These are phyloP conservation scores for Ascoidea rubescens DNA, from an alignment of 805 yeast genomes.

Conservation along the genomic window DNA sequence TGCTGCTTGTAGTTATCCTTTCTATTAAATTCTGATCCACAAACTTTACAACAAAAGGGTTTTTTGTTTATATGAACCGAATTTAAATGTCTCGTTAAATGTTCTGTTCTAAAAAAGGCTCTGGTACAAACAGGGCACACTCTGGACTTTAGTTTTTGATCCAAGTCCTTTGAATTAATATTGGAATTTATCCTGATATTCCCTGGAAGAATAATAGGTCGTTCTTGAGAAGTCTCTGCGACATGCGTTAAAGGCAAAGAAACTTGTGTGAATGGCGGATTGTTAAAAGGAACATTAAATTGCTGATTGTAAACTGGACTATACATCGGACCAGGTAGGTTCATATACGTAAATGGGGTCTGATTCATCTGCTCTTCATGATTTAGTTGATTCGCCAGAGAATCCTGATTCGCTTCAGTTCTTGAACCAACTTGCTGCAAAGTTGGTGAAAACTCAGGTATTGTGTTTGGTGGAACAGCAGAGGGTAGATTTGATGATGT, in stretches of 20 bases:
- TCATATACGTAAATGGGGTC: too few relatives aligned
- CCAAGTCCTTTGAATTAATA: not conserved
- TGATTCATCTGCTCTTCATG: too few relatives aligned
- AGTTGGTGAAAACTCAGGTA: too few relatives aligned
- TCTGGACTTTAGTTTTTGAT: not conserved
- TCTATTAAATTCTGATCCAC: slow-evolving; percentile 52
- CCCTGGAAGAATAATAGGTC: slow-evolving; percentile 23
- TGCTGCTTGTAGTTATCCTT: slow-evolving; percentile 57
- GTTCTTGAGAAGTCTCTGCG: slow-evolving; percentile 17
- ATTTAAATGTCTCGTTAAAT: slow-evolving; percentile 59
- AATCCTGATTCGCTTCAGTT: too few relatives aligned
- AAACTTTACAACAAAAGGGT: slow-evolving; percentile 49
- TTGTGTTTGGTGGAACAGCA: too few relatives aligned
- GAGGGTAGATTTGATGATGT: too few relatives aligned
- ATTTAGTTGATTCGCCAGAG: too few relatives aligned
- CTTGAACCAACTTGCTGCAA: too few relatives aligned
- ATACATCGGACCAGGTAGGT: not conserved
- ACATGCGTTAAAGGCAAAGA: slow-evolving; percentile 9
- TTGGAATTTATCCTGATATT: slow-evolving; percentile 45
- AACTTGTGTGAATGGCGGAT: slow-evolving; percentile 7
- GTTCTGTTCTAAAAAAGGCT: slow-evolving; percentile 63
- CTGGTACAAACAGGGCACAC: slow-evolving; percentile 48
- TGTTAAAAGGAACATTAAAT: not conserved
- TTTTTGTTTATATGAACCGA: slow-evolving; percentile 62
- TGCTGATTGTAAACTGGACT: not conserved